Base-by-base conservation (phyloP, 805 yeast species). In the Candida incommunis region DNA sequence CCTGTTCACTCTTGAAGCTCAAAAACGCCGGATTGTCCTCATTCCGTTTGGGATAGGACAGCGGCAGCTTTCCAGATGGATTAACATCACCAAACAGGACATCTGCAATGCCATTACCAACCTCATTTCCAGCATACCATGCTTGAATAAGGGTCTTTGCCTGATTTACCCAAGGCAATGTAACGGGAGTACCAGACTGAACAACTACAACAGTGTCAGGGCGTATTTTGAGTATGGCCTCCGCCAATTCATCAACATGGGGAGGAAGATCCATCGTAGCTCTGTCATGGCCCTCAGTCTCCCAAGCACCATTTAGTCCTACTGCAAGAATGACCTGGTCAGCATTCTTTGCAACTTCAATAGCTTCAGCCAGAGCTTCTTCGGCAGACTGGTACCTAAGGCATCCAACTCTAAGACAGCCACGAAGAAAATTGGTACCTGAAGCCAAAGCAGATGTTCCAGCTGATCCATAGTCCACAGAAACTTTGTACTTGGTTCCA, bases 81-180 rank as follows among this genome's bases (percentile, higher is more conserved):
- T 72, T 74, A 34, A 56, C 65, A 49, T 75, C 78, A 24, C 82
- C 82, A 52, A 66, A 75, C 41, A 77, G 50, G 13, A 73, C 74
- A 58, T 75, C 80, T 3, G 79, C 80, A 54, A 76, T 65, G 15
- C 75, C 71, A 51, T 72, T 74, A 46, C 82, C 81, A 40, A 64
- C 54, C 52, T 76, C 81, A 48, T 67, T 66, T 46, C 81, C 82
- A 50, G 73, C 74, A 54, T 66, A 74, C 71, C 76, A 75, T 15
- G 76, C 74, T 41, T 74, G 76, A 3, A 75, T 54, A n/a, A 75
- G 43, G 2, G 69, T 69, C 22, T 63, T 63, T 18, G 65, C 72
- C 22, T 69, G 52, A 3, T 51, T 49, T 4, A 62, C 46, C 78
- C 79, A 75, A 23, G 80, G 77, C 62, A 75, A 57, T 35, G 70